Conservation (phyloP, 768 basidiomycete genomes). For the Mycena albidolilacea region DNA sequence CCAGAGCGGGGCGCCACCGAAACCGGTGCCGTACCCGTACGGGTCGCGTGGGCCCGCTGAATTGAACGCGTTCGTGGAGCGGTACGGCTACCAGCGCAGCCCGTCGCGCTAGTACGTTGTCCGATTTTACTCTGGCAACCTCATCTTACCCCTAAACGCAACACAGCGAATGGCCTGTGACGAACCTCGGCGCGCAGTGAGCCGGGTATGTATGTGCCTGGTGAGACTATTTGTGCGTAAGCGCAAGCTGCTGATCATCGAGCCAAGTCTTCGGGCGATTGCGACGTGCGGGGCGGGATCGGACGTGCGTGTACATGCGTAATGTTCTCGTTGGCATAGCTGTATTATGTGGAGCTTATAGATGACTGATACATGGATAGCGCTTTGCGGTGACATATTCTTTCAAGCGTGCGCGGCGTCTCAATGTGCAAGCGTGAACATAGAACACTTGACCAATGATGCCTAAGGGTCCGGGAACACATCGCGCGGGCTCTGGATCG, state of each 20-base stretch:
- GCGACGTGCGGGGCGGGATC: constrained; percentile 24
- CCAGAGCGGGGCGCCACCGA: constrained; percentile 74
- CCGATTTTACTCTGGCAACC: background rate
- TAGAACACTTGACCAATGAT: background rate
- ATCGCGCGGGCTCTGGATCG: constrained; percentile 19
- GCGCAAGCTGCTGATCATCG: background rate
- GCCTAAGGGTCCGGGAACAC: constrained; percentile 8
- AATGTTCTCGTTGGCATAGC: background rate
- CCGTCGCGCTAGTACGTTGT: constrained; percentile 79
- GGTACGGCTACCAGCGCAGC: constrained; percentile 83
- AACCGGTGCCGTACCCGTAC: constrained; percentile 86
- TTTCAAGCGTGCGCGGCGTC: constrained; percentile 1
- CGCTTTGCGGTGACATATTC: constrained; percentile 5
- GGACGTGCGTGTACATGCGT: constrained; percentile 3
- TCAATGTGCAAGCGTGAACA: background rate
- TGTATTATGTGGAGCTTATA: background rate
- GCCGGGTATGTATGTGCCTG: background rate
- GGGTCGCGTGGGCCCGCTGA: constrained; percentile 94
- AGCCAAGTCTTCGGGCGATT: constrained; percentile 23
- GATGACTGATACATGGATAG: background rate
- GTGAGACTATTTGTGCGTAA: background rate
- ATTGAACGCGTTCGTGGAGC: constrained; percentile 80
- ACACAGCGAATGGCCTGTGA: constrained; percentile 35
- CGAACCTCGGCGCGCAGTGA: constrained; percentile 26
- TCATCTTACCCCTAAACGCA: background rate